Percentiles rank a stretch among this genome's conserved stretches.
Evolutionary conservation across 768 basidiomycete species (phyloP).

Genomic region (Agaricus sinodeliciosus): DNA sequence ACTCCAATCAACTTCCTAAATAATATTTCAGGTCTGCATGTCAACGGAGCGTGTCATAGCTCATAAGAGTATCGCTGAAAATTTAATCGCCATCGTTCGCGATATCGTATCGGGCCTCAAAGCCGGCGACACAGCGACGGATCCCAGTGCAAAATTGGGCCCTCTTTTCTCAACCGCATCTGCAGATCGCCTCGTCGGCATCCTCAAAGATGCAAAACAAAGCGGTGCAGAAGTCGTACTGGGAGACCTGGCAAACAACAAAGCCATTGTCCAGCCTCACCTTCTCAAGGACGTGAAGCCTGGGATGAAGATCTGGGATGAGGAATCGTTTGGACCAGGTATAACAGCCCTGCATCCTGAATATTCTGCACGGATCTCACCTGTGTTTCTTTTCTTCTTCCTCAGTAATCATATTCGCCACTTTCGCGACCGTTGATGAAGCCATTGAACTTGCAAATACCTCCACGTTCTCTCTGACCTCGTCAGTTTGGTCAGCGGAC

Average conservation of each 20-base stretch:
- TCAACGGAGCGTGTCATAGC: slow-evolving; percentile 53
- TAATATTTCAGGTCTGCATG: slow-evolving; percentile 40
- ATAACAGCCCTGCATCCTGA: neutral
- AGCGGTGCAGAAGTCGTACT: slow-evolving; percentile 38
- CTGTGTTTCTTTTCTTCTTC: neutral
- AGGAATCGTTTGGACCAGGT: slow-evolving; percentile 61
- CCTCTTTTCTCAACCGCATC: neutral
- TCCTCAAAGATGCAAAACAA: slow-evolving; percentile 37
- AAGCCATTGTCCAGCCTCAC: slow-evolving; percentile 46
- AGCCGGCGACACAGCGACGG: slow-evolving; percentile 29
- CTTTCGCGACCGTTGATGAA: slow-evolving; percentile 43
- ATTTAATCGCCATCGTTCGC: slow-evolving; percentile 28
- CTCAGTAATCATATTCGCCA: slow-evolving; percentile 35
- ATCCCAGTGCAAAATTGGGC: slow-evolving; percentile 16
- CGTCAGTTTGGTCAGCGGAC: slow-evolving; percentile 48
- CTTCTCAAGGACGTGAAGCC: slow-evolving; percentile 38
- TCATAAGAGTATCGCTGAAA: slow-evolving; percentile 31
- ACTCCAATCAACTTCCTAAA: too few species aligned
- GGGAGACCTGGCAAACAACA: slow-evolving; percentile 33
- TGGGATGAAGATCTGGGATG: slow-evolving; percentile 45
- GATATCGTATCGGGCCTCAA: slow-evolving; percentile 25
- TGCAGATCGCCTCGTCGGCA: slow-evolving; percentile 36
- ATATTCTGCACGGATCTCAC: neutral
- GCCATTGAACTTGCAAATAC: slow-evolving; percentile 39
- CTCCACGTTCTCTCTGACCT: slow-evolving; percentile 35